These are phyloP conservation scores for Boletus huronensis DNA, from an alignment of 768 basidiomycete species.

Conservation along the genomic window DNA sequence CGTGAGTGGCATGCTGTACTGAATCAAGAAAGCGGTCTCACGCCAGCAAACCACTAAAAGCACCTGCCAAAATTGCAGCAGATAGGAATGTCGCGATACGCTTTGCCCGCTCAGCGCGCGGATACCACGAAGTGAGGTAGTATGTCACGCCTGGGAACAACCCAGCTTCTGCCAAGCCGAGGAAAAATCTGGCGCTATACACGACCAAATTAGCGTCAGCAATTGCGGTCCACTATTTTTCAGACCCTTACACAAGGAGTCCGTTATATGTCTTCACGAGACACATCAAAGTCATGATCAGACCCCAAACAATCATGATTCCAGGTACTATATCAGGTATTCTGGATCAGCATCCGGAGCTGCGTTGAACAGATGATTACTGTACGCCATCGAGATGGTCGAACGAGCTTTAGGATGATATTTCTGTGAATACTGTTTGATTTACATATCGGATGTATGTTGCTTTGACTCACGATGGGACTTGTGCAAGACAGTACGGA, in stretches of 20 bases:
- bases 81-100: constrained; percentile 59
- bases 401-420: constrained; percentile 33
- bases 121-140: constrained; percentile 56
- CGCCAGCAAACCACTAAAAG: constrained; percentile 46
- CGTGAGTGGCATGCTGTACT: neutral
- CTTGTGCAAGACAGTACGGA: constrained; percentile 35
- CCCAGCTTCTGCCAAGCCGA: constrained; percentile 47
- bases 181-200: constrained; percentile 37
- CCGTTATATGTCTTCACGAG: constrained; percentile 32
- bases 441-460: neutral
- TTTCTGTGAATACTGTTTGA: constrained; percentile 25
- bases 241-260: constrained; percentile 28
- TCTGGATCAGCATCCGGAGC: constrained; percentile 2
- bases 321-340: constrained; percentile 31
- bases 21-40: constrained; percentile 25
- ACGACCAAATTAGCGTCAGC: constrained; percentile 1
- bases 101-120: constrained; percentile 49
- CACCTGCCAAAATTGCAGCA: constrained; percentile 51
- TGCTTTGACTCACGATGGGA: constrained; percentile 35
- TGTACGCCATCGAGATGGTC: constrained; percentile 35
- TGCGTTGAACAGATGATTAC: neutral
- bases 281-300: constrained; percentile 36
- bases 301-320: constrained; percentile 38
- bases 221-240: neutral
- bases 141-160: constrained; percentile 39